Conservation (phyloP, 805 yeast species). For the Starmerella bombicola region DNA sequence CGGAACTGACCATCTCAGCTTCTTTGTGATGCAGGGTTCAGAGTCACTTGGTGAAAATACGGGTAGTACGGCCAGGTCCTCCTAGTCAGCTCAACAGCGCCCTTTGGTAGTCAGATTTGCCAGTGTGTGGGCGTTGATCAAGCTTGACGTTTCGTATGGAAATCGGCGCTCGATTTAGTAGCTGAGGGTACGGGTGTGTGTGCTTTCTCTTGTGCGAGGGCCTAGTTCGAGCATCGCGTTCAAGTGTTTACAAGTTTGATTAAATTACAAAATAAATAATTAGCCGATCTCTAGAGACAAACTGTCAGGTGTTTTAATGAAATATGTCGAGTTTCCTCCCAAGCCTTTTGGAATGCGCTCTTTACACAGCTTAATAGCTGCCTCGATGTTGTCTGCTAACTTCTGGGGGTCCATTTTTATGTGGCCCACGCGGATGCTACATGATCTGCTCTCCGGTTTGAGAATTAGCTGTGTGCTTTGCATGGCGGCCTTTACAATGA, state of each 20-base stretch:
- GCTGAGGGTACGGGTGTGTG: no score
- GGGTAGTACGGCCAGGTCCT: no score
- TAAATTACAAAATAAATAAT: no score
- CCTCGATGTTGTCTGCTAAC: constrained; percentile 18
- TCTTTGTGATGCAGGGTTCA: not conserved
- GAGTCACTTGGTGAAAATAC: no score
- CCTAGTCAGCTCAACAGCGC: no score
- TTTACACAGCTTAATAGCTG: constrained; percentile 9
- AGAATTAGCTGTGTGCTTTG: constrained; percentile 20
- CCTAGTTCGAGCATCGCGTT: no score
- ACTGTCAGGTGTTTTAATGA: constrained; percentile 23
- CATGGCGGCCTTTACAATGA: constrained; percentile 4
- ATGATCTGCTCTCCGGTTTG: constrained; percentile 14
- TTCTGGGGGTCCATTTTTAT: constrained; percentile 21
- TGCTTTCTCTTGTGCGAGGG: no score
- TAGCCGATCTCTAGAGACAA: constrained; percentile 12
- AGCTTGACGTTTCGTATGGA: no score
- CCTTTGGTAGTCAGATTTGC: no score
- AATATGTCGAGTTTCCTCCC: constrained; percentile 14
- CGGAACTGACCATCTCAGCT: constrained; percentile 11
- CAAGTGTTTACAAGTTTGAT: no score
- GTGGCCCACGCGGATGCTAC: constrained; percentile 21
- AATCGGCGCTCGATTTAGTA: no score
- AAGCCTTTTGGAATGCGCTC: constrained; percentile 14
- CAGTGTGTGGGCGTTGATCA: no score